Evolutionary conservation across 2,329 filamentous ascomycete genomes (phyloP).

Genomic region (Nothomitra cinnamomea): DNA sequence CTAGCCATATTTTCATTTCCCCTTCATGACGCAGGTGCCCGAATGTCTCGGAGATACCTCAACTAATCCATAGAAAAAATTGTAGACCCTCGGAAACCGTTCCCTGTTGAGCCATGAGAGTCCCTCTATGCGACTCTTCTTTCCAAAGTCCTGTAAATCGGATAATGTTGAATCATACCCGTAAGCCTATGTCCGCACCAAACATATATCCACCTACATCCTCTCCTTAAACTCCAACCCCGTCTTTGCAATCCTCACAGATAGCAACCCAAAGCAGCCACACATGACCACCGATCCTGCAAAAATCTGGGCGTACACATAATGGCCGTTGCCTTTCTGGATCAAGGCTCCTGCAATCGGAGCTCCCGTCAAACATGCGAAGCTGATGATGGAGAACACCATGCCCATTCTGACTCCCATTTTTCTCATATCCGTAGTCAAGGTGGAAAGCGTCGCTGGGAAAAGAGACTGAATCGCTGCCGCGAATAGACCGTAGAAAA

Average conservation of each 20-base stretch:
- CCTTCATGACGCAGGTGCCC: too few species aligned
- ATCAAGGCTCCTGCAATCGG: conserved; percentile 38
- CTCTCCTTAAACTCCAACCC: conserved; percentile 17
- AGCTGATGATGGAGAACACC: conserved; percentile 35
- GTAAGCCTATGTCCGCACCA: too few species aligned
- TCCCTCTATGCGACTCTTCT: too few species aligned
- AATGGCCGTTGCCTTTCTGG: conserved; percentile 26
- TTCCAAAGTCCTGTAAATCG: too few species aligned
- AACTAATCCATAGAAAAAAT: too few species aligned
- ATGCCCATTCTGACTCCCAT: conserved; percentile 38
- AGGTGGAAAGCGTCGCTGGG: conserved; percentile 40
- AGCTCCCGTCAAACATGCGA: conserved; percentile 36
- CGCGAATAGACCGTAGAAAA: conserved; percentile 45
- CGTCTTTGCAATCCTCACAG: conserved; percentile 23
- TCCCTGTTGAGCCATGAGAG: too few species aligned
- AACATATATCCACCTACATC: neutral
- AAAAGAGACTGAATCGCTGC: conserved; percentile 51
- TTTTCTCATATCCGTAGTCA: conserved; percentile 35
- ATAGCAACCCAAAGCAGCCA: conserved; percentile 26
- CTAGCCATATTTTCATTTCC: too few species aligned
- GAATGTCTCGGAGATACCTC: too few species aligned
- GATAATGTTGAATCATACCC: too few species aligned
- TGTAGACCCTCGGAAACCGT: too few species aligned
- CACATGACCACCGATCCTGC: conserved; percentile 27
- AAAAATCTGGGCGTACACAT: conserved; percentile 35